A percentile compares a stretch with the other conserved stretches of the same genome.
These are phyloP conservation scores for Pichia sp. DNA, from an alignment of 1,139 yeast species.

Conservation along the genomic window DNA sequence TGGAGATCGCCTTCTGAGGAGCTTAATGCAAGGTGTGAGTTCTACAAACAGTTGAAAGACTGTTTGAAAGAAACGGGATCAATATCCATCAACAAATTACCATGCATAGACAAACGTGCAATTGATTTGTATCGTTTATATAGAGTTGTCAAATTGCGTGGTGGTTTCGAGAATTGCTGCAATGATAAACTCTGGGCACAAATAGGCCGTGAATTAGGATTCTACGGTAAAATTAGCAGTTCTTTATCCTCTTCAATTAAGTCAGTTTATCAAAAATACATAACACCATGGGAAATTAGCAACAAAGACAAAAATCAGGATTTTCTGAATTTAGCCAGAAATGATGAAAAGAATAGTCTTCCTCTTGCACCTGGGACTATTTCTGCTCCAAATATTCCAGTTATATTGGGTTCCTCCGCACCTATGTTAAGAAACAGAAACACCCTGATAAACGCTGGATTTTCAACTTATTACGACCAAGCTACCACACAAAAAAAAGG, in stretches of 20 bases:
- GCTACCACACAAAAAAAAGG: constrained; percentile 34
- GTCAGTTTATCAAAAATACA: constrained; percentile 44
- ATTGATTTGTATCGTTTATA: constrained; percentile 52
- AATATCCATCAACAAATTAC: constrained; percentile 34
- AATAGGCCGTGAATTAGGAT: constrained; percentile 73
- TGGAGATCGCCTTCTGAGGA: constrained; percentile 38
- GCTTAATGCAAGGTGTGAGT: constrained; percentile 32
- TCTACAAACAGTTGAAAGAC: constrained; percentile 34
- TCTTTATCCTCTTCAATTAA: constrained; percentile 67
- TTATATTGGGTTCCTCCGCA: constrained; percentile 40
- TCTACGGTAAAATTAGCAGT: constrained; percentile 64
- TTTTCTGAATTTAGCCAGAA: constrained; percentile 14
- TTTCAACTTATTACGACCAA: constrained; percentile 40
- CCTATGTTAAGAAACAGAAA: constrained; percentile 45
- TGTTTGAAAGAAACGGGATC: constrained; percentile 32
- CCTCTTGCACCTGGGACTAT: constrained; percentile 2
- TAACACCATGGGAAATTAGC: constrained; percentile 26
- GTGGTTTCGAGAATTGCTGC: constrained; percentile 56
- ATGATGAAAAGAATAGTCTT: constrained; percentile 9
- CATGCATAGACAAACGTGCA: constrained; percentile 54
- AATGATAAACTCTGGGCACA: constrained; percentile 58
- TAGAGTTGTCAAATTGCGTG: constrained; percentile 50
- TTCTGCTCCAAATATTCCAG: constrained; percentile 6
- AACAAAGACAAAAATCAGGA: constrained; percentile 4
- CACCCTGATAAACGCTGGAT: constrained; percentile 46